Evolutionary conservation across 441 rosid species (phyloP).

Genomic region (Populus hybrid): DNA sequence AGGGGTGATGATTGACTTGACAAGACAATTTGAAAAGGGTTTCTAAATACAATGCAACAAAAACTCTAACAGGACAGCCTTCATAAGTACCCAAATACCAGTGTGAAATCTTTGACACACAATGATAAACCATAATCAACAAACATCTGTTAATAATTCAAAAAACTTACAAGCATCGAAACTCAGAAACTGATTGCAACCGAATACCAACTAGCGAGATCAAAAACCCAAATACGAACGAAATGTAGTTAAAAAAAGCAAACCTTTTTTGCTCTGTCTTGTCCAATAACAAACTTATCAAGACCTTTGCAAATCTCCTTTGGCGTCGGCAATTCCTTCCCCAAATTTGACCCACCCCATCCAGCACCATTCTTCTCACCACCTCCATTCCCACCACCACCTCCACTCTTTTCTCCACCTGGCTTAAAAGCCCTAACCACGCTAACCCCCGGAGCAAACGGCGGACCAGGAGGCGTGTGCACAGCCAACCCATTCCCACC

Average conservation of each 20-base stretch:
- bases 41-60: too few relatives aligned
- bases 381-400: constrained; percentile 25
- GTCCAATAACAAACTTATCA: constrained; percentile 87
- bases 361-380: constrained; percentile 34
- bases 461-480: constrained; percentile 70
- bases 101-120: too few relatives aligned
- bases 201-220: neutral
- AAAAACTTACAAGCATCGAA: too few relatives aligned
- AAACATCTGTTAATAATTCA: neutral
- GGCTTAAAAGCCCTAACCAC: constrained; percentile 43
- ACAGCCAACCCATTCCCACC: constrained; percentile 58
- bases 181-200: too few relatives aligned
- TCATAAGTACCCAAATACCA: too few relatives aligned
- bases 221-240: neutral
- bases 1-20: too few relatives aligned
- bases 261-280: constrained; percentile 82
- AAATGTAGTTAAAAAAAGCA: neutral
- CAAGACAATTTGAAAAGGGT: too few relatives aligned
- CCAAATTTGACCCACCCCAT: constrained; percentile 91
- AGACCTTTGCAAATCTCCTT: constrained; percentile 87
- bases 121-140: neutral
- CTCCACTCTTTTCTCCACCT: constrained; percentile 34
- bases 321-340: constrained; percentile 87
- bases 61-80: too few relatives aligned
- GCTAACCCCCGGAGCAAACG: constrained; percentile 62